Conservation (phyloP, 2,329 filamentous ascomycete species). For the Aureobasidium subglaciale region DNA sequence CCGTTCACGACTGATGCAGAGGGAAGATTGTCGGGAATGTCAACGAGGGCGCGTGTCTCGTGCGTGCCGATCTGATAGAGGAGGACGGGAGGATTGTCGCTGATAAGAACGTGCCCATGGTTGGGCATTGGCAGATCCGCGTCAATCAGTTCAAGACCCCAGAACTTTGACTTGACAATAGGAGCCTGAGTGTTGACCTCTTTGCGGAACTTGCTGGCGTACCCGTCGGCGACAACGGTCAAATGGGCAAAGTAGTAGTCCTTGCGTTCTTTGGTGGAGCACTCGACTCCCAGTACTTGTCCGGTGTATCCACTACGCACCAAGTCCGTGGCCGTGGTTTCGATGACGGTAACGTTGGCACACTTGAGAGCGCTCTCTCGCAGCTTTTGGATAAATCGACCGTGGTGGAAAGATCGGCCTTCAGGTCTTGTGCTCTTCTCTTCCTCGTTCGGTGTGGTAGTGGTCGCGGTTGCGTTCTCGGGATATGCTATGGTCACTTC, state of each 20-base stretch:
- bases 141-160: slow-evolving; percentile 86
- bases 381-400: slow-evolving; percentile 79
- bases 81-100: slow-evolving; percentile 68
- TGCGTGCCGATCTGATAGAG: slow-evolving; percentile 95
- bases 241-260: slow-evolving; percentile 81
- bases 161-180: slow-evolving; percentile 78
- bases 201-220: slow-evolving; percentile 85
- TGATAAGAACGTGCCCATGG: slow-evolving; percentile 84
- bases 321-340: slow-evolving; percentile 75
- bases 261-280: slow-evolving; percentile 51
- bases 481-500: slow-evolving; percentile 76
- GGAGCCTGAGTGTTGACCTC: slow-evolving; percentile 62
- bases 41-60: slow-evolving; percentile 84
- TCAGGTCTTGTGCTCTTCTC: slow-evolving; percentile 46
- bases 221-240: slow-evolving; percentile 87
- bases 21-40: slow-evolving; percentile 72
- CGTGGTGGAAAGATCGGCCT: slow-evolving; percentile 86
- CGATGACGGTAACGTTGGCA: slow-evolving; percentile 81
- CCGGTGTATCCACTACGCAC: slow-evolving; percentile 61
- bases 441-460: slow-evolving; percentile 28
- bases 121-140: slow-evolving; percentile 66
- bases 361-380: slow-evolving; percentile 66
- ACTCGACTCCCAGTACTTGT: slow-evolving; percentile 77
- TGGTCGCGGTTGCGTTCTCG: slow-evolving; percentile 44
- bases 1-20: slow-evolving; percentile 67